phyloP scores from a whole-genome alignment of 192 early-diverging fungal genomes.

The Thamnidium elegans region DNA sequence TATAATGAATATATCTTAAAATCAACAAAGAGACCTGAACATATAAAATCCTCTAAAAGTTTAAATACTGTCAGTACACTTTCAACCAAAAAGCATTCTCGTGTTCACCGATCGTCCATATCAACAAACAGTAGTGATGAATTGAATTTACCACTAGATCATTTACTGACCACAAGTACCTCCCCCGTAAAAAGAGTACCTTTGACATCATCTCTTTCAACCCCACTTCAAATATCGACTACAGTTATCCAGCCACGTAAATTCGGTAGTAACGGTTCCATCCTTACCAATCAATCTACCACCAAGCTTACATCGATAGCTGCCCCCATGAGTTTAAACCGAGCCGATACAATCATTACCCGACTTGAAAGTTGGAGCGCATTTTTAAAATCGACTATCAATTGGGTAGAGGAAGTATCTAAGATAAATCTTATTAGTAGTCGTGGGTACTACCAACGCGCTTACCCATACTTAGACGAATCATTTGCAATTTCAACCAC shows the following conservation, averaged over 20 bases:
- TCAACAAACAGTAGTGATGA: too few species aligned
- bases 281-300: not conserved
- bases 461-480: not conserved
- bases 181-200: not conserved
- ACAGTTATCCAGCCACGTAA: not conserved
- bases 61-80: too few species aligned
- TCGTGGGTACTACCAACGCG: slow-evolving; percentile 6
- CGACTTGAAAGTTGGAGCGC: slow-evolving; percentile 9
- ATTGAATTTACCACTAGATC: too few species aligned
- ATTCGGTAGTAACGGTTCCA: slow-evolving; percentile 2
- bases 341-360: not conserved
- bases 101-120: too few species aligned
- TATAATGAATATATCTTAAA: too few species aligned
- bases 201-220: not conserved
- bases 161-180: not conserved
- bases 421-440: slow-evolving; percentile 7
- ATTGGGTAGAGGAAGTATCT: slow-evolving; percentile 10
- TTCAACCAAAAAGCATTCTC: too few species aligned
- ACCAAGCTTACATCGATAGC: not conserved
- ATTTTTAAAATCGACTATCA: slow-evolving; percentile 4
- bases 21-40: too few species aligned
- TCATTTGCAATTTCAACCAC: too few species aligned
- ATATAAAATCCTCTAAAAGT: too few species aligned
- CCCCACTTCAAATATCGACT: slow-evolving; percentile 7
- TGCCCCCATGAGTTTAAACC: not conserved